Conservation (phyloP, 768 basidiomycete species). For the Boletus eberwhitei region DNA sequence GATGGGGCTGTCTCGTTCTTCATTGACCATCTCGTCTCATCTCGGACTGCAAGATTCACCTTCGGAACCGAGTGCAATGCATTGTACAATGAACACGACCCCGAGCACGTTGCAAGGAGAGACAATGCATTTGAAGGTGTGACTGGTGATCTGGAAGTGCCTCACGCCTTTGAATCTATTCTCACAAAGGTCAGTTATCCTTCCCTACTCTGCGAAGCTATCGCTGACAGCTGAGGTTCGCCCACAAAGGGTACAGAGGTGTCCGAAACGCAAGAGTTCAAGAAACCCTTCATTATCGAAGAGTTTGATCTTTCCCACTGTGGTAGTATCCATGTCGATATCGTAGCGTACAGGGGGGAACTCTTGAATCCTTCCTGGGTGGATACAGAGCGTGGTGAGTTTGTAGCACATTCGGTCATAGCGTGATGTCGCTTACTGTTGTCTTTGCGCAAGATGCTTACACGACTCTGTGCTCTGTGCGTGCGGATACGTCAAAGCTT, state of each 20-base stretch:
- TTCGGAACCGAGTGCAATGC: constrained; percentile 16
- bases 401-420: background rate
- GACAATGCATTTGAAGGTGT: constrained; percentile 8
- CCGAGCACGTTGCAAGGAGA: constrained; percentile 4
- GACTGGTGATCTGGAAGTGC: constrained; percentile 7
- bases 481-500: constrained; percentile 13
- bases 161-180: constrained; percentile 9
- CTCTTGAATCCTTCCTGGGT: constrained; percentile 5
- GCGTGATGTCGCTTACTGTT: background rate
- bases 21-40: constrained; percentile 10
- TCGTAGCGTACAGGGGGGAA: constrained; percentile 12
- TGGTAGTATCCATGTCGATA: constrained; percentile 14
- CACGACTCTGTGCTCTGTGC: constrained; percentile 10
- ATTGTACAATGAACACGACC: constrained; percentile 5
- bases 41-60: constrained; percentile 9
- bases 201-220: background rate
- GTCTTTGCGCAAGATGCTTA: background rate
- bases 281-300: constrained; percentile 11
- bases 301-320: constrained; percentile 14
- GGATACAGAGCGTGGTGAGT: constrained; percentile 8
- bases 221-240: background rate
- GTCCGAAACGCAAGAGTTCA: constrained; percentile 15
- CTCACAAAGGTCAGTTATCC: constrained; percentile 3
- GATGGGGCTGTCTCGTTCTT: constrained; percentile 13
- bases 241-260: constrained; percentile 8